Percentiles rank a stretch among this genome's conserved stretches.
phyloP scores from a whole-genome alignment of 148 eudicot species.

The Vaccinium corymbosum region DNA sequence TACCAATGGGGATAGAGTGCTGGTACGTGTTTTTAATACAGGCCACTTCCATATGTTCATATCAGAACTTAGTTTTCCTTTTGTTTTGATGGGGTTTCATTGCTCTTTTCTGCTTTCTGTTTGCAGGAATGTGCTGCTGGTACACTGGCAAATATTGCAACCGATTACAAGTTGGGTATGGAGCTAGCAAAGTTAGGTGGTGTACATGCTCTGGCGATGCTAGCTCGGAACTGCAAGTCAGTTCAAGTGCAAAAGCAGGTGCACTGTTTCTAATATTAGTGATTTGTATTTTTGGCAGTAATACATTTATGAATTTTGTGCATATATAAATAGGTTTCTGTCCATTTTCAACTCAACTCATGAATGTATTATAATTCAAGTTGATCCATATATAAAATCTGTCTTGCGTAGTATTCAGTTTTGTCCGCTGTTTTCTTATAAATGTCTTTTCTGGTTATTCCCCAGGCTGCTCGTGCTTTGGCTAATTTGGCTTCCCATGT shows the following conservation, averaged over 20 bases:
- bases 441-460: slow-evolving; percentile 11
- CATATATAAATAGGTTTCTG: background rate
- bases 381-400: background rate
- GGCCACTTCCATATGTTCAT: background rate
- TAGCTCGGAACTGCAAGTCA: slow-evolving; percentile 73
- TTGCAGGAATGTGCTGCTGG: slow-evolving; percentile 98
- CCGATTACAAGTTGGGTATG: slow-evolving; percentile 92
- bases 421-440: slow-evolving; percentile 4
- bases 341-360: background rate
- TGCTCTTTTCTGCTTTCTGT: slow-evolving; percentile 12
- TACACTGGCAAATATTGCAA: slow-evolving; percentile 87
- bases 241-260: slow-evolving; percentile 99
- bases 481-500: slow-evolving; percentile 95
- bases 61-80: background rate
- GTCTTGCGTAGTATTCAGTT: background rate
- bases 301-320: background rate
- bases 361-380: background rate
- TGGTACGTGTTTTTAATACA: slow-evolving; percentile 49
- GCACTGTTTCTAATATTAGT: background rate
- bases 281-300: background rate
- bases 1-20: slow-evolving; percentile 52
- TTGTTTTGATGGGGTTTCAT: background rate
- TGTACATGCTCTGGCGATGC: slow-evolving; percentile 81
- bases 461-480: slow-evolving; percentile 92
- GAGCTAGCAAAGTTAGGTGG: slow-evolving; percentile 84